phyloP scores from a whole-genome alignment of 2,329 filamentous ascomycete genomes.

The Neocatenulostroma microsporum region DNA sequence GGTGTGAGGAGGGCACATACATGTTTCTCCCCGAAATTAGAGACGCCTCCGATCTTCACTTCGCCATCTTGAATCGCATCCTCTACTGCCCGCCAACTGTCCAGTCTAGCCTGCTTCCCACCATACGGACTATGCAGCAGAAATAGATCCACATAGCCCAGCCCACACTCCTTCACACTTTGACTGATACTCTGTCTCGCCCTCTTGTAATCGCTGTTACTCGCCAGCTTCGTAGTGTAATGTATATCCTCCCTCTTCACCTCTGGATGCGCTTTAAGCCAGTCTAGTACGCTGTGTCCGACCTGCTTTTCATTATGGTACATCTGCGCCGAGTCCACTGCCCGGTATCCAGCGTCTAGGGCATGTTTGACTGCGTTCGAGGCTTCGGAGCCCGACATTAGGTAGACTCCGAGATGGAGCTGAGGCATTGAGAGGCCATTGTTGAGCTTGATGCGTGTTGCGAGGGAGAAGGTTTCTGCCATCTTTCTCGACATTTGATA shows the following conservation, averaged over 20 bases:
- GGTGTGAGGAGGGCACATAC: constrained; percentile 36
- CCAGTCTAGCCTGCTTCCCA: constrained; percentile 57
- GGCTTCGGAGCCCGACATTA: constrained; percentile 58
- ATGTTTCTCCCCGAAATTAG: constrained; percentile 70
- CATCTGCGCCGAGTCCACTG: constrained; percentile 56
- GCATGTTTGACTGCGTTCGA: constrained; percentile 43
- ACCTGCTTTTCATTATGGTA: constrained; percentile 65
- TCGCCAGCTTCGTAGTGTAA: constrained; percentile 71
- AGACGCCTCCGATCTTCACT: constrained; percentile 63
- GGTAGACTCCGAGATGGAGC: constrained; percentile 67
- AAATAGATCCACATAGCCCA: constrained; percentile 73
- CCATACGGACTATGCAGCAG: constrained; percentile 73
- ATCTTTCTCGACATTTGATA: constrained; percentile 7
- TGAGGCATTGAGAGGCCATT: constrained; percentile 62
- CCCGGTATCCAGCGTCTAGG: constrained; percentile 40
- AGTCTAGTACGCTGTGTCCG: constrained; percentile 52
- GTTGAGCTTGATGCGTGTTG: constrained; percentile 45
- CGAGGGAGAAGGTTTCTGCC: constrained; percentile 29
- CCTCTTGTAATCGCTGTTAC: constrained; percentile 58
- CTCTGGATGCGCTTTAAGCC: constrained; percentile 21
- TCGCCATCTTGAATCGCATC: constrained; percentile 68
- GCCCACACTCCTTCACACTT: constrained; percentile 56
- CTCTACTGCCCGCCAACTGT: constrained; percentile 69
- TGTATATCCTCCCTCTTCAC: constrained; percentile 63
- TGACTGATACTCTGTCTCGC: constrained; percentile 59